These are phyloP conservation scores for Trichoderma atroviride DNA, from an alignment of 2,329 filamentous ascomycete species.

Conservation along the genomic window DNA sequence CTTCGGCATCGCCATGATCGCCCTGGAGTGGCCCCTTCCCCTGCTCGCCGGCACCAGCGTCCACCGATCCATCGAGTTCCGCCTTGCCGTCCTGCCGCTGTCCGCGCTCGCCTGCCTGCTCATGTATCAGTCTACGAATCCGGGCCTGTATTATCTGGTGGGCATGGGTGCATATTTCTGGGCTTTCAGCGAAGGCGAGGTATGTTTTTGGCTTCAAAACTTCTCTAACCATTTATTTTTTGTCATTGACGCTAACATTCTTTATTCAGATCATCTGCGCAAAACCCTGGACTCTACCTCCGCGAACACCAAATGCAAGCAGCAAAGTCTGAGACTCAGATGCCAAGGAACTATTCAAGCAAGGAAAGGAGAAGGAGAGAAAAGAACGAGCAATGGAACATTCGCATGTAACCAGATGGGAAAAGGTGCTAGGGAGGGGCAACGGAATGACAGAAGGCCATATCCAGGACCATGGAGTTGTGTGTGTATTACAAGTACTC, in stretches of 20 bases:
- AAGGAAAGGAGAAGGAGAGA: background rate
- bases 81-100: conserved; percentile 81
- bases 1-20: conserved; percentile 75
- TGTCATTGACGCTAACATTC: conserved; percentile 15
- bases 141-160: conserved; percentile 88
- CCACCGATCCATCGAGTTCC: conserved; percentile 85
- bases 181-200: conserved; percentile 97
- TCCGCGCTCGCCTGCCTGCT: conserved; percentile 73
- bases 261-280: conserved; percentile 64
- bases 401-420: background rate
- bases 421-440: background rate
- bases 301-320: conserved; percentile 46
- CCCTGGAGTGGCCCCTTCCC: conserved; percentile 87
- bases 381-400: background rate
- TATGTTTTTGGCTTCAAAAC: conserved; percentile 50
- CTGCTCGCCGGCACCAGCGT: conserved; percentile 75
- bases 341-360: background rate
- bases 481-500: conserved; percentile 7
- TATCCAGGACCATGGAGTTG: conserved; percentile 1
- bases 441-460: background rate
- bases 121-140: conserved; percentile 89
- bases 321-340: conserved; percentile 17
- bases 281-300: conserved; percentile 70
- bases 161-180: conserved; percentile 90
- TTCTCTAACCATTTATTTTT: no score